Percentiles rank a stretch among this genome's conserved stretches.
These are phyloP conservation scores for Epichloe baconii DNA, from an alignment of 2,329 filamentous ascomycete species.

Conservation along the genomic window DNA sequence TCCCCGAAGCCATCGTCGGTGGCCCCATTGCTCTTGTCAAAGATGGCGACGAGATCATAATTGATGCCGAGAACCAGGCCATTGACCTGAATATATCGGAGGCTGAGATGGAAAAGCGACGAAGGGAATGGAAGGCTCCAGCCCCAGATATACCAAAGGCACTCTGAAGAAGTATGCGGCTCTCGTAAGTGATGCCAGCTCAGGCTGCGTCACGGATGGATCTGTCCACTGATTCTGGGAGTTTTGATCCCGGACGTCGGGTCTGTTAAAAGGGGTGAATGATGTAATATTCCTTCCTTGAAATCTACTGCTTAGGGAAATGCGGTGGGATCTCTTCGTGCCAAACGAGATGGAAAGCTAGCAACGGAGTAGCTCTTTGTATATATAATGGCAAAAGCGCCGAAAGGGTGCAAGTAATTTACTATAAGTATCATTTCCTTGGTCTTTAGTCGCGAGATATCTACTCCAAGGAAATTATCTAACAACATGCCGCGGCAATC, in stretches of 20 bases:
- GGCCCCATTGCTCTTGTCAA: constrained; percentile 74
- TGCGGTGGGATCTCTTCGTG: background rate
- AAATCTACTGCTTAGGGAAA: background rate
- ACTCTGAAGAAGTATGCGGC: constrained; percentile 58
- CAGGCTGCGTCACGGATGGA: constrained; percentile 45
- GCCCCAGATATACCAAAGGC: constrained; percentile 45
- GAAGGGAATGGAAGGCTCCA: constrained; percentile 49
- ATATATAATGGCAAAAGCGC: background rate
- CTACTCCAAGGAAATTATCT: too few relatives aligned
- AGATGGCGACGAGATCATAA: constrained; percentile 69
- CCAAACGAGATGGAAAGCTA: background rate
- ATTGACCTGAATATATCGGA: constrained; percentile 55
- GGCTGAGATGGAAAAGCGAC: constrained; percentile 46
- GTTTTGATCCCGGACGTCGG: background rate
- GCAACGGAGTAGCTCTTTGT: background rate
- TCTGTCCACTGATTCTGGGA: constrained; percentile 8
- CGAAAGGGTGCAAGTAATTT: too few relatives aligned
- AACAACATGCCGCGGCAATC: background rate
- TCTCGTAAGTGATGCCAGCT: constrained; percentile 44
- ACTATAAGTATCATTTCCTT: background rate
- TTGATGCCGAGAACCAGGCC: constrained; percentile 65
- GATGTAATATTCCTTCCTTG: background rate
- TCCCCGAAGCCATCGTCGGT: constrained; percentile 75
- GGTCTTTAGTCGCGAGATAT: too few relatives aligned
- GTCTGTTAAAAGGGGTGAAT: background rate